Evolutionary conservation across 495 filamentous ascomycete species (phyloP).

Genomic region (Daldinia childiae): DNA sequence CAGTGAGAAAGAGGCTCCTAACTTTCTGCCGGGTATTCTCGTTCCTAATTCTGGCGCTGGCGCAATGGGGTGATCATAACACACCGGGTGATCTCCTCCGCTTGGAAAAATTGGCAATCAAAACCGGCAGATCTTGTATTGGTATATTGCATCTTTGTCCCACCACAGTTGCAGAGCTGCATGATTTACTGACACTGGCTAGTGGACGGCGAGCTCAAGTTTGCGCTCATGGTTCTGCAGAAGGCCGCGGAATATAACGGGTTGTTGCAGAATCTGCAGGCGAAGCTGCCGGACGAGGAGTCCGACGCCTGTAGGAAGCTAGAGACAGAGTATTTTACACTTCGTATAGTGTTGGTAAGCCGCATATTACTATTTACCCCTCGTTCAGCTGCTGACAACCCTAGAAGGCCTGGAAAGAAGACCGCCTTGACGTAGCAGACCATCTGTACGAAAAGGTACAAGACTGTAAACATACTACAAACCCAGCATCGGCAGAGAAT

Average conservation of each 20-base stretch:
- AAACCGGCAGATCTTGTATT: conserved; percentile 70
- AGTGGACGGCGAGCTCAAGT: conserved; percentile 63
- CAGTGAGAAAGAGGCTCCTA: conserved; percentile 40
- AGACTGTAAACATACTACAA: conserved; percentile 49
- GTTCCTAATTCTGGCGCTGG: conserved; percentile 73
- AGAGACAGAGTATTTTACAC: conserved; percentile 72
- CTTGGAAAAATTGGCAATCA: conserved; percentile 73
- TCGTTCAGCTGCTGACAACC: conserved; percentile 26
- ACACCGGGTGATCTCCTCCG: conserved; percentile 57
- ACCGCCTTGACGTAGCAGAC: conserved; percentile 77
- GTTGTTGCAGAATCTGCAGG: conserved; percentile 56
- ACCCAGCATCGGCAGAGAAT: conserved; percentile 65
- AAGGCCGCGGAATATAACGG: conserved; percentile 71
- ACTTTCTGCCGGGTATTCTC: conserved; percentile 68
- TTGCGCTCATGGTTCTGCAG: conserved; percentile 68
- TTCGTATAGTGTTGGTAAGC: conserved; percentile 74
- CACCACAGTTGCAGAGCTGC: conserved; percentile 18
- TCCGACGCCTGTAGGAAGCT: conserved; percentile 52
- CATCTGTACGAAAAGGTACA: conserved; percentile 73
- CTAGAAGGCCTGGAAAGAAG: conserved; percentile 75
- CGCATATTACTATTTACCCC: conserved; percentile 11
- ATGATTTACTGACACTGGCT: conserved; percentile 16
- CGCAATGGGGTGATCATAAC: conserved; percentile 52
- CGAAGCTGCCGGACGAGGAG: conserved; percentile 44
- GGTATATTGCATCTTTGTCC: conserved; percentile 55